Conservation (phyloP, 1,284 basidiomycete species). For the Coniferiporia weirii region DNA sequence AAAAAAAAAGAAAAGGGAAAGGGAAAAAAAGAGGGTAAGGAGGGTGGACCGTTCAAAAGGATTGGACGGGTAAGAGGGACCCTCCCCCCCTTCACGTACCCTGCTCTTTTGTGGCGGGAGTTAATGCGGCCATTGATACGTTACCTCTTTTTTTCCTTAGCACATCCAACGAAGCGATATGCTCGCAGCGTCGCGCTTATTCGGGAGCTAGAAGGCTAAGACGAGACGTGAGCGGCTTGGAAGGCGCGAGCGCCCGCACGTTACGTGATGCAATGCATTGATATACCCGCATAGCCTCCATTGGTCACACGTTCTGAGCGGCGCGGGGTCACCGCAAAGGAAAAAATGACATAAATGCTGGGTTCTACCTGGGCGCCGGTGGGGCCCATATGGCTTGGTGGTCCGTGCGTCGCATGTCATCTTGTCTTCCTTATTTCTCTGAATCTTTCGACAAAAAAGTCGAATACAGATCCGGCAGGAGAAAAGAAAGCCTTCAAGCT, state of each 20-base stretch:
- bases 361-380: background rate
- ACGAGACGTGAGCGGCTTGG: background rate
- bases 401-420: too few relatives aligned
- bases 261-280: background rate
- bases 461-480: too few relatives aligned
- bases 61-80: background rate
- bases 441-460: too few relatives aligned
- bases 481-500: too few relatives aligned
- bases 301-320: background rate
- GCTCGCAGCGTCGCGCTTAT: background rate
- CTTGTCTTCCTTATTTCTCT: too few relatives aligned
- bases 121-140: background rate
- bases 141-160: background rate
- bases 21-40: too few relatives aligned
- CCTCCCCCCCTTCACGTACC: background rate
- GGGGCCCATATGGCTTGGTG: background rate
- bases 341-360: background rate
- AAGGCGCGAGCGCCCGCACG: background rate
- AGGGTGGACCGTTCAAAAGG: background rate
- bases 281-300: background rate
- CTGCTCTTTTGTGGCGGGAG: background rate
- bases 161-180: background rate
- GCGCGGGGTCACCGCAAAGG: background rate
- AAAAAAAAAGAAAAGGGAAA: background rate
- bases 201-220: background rate